Percentiles rank a stretch among this genome's conserved stretches.
phyloP scores from a whole-genome alignment of 129 eudicot species.

The sunflower (Helianthus annuus) region DNA sequence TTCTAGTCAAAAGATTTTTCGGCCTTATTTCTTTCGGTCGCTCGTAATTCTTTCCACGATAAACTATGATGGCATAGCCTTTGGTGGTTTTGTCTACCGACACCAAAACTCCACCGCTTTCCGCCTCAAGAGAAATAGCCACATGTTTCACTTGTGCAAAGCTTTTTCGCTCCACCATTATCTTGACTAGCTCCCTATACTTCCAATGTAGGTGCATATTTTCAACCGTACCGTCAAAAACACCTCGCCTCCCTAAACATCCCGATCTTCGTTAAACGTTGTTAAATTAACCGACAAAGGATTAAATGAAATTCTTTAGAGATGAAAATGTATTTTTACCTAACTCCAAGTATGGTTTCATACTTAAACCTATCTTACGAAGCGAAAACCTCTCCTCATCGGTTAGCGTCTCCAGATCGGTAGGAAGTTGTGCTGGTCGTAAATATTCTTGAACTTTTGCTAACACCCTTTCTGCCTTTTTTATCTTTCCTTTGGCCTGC shows the following conservation, averaged over 20 bases:
- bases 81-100: conserved; percentile 76
- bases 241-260: conserved; percentile 70
- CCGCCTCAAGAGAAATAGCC: conserved; percentile 88
- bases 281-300: background rate
- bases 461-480: conserved; percentile 69
- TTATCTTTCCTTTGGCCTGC: conserved; percentile 78
- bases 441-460: conserved; percentile 61
- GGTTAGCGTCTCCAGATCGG: conserved; percentile 75
- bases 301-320: background rate
- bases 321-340: conserved; percentile 52
- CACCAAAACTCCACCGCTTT: conserved; percentile 96
- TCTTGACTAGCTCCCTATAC: conserved; percentile 86
- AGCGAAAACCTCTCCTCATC: conserved; percentile 87
- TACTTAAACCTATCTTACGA: conserved; percentile 90
- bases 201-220: conserved; percentile 98
- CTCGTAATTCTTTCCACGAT: conserved; percentile 91
- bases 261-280: background rate
- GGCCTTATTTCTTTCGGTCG: conserved; percentile 63
- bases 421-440: conserved; percentile 68
- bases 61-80: conserved; percentile 79
- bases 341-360: conserved; percentile 83
- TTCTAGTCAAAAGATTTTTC: conserved; percentile 73
- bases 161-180: conserved; percentile 66
- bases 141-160: conserved; percentile 73
- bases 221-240: conserved; percentile 92